Percentiles rank a stretch among this genome's conserved stretches.
phyloP scores from a whole-genome alignment of 164 flowering plant genomes.

The Pachysandra terminalis region DNA sequence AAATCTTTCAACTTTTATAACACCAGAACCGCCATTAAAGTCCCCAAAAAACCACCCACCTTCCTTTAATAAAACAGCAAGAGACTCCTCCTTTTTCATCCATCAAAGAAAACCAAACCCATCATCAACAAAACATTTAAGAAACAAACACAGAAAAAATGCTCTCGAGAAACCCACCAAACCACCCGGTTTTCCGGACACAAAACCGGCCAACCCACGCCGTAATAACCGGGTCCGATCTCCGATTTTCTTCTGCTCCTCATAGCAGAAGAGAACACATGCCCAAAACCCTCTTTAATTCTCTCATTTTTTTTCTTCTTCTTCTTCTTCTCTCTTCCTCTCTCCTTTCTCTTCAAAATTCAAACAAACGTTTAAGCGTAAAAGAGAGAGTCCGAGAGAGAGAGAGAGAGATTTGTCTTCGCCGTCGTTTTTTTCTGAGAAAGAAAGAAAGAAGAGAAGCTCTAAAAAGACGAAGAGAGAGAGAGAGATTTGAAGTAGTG shows the following conservation, averaged over 20 bases:
- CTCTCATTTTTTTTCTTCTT: conserved; percentile 1
- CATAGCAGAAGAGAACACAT: background rate
- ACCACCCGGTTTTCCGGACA: background rate
- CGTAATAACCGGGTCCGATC: conserved; percentile 11
- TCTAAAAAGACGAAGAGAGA: background rate
- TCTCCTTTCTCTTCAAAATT: background rate
- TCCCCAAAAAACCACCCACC: background rate
- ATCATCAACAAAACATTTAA: background rate
- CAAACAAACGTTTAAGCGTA: background rate
- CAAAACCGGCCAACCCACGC: conserved; percentile 14
- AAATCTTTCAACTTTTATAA: background rate
- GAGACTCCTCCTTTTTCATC: background rate
- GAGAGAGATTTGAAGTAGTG: conserved; percentile 7
- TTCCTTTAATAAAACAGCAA: background rate
- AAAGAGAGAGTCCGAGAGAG: conserved; percentile 3
- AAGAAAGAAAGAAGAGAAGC: conserved; percentile 4
- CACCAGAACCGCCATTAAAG: conserved; percentile 6
- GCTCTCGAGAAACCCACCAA: background rate
- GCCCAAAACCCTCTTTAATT: background rate
- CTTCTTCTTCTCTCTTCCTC: conserved; percentile 3
- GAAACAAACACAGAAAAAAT: background rate
- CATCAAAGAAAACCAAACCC: conserved; percentile 10
- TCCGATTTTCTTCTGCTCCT: conserved; percentile 6
- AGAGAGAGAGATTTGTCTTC: conserved; percentile 9
- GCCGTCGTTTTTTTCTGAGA: background rate